A percentile compares a stretch with the other conserved stretches of the same genome.
Evolutionary conservation across 768 basidiomycete genomes (phyloP).

Genomic region (Russula ochroleuca): DNA sequence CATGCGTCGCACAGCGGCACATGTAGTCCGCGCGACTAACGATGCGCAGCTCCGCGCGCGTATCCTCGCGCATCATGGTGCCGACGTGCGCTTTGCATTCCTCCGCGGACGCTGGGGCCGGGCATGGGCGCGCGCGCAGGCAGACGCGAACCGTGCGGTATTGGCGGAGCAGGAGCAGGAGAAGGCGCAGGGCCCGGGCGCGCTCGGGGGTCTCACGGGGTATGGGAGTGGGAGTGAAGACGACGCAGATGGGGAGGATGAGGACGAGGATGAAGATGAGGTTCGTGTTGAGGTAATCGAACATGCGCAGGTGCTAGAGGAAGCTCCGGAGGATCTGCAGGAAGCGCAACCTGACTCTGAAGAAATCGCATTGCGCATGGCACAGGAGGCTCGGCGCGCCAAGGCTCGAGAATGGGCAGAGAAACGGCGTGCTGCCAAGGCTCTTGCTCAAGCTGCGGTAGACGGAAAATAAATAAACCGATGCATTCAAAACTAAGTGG

Average conservation of each 20-base stretch:
- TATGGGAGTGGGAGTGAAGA: slow-evolving; percentile 43
- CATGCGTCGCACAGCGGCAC: slow-evolving; percentile 70
- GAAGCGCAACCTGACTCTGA: background rate
- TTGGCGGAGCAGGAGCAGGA: slow-evolving; percentile 30
- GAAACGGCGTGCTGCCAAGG: slow-evolving; percentile 39
- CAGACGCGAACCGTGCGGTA: slow-evolving; percentile 37
- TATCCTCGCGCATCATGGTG: slow-evolving; percentile 81
- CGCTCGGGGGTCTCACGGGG: slow-evolving; percentile 51
- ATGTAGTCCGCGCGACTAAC: slow-evolving; percentile 67
- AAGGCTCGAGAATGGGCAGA: slow-evolving; percentile 58
- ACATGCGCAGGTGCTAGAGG: background rate
- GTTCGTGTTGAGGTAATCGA: slow-evolving; percentile 22
- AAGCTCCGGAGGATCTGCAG: background rate
- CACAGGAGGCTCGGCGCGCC: slow-evolving; percentile 48
- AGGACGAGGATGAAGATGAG: slow-evolving; percentile 11
- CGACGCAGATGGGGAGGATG: slow-evolving; percentile 12
- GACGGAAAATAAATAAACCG: background rate
- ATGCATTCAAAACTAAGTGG: background rate
- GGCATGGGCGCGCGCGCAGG: slow-evolving; percentile 58
- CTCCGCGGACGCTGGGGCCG: slow-evolving; percentile 69
- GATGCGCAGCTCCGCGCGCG: slow-evolving; percentile 81
- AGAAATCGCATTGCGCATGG: slow-evolving; percentile 14
- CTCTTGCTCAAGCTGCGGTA: background rate
- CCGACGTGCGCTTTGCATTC: slow-evolving; percentile 76
- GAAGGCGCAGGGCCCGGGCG: slow-evolving; percentile 25